Base-by-base conservation (phyloP, 1,284 basidiomycete species). In the Moesziomyces antarcticus region DNA sequence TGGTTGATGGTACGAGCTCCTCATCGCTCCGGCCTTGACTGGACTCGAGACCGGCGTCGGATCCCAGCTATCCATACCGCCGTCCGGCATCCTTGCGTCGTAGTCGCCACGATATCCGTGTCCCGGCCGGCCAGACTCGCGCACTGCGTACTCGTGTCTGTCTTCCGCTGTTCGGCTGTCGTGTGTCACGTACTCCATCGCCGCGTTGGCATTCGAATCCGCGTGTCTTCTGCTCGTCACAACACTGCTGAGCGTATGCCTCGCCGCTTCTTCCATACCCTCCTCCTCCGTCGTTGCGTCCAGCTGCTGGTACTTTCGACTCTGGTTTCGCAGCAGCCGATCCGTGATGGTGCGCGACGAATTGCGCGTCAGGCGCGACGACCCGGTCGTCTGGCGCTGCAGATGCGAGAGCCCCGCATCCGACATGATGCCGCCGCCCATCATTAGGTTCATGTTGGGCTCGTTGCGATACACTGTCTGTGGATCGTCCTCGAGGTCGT, bases 361-460 rank as follows among this genome's bases (percentile, higher is more conserved):
- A 21, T 40, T 52, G 44, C 53, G 53, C 22, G 65, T 61, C 14
- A 57, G 37, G 42, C 54, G 61, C 18, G 65, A 68, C 9, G 41
- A 47, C 1, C 50, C 65, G n/a, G 65, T 68, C 22, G 65, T 54
- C 37, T 68, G 58, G 9, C 65, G 58, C 45, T 68, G 65, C 54
- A 68, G 37, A 41, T 68, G 65, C 11, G 58, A 61, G 47, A 68
- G 11, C 2, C 65, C 65, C 20, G 58, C 65, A 50, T 68, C 65
- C 54, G 65, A 61, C 65, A 68, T 68, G 58, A 68, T 57, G 3
- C 65, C 65, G 0, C 65, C 65, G 6, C 65, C 65, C 50, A 57
- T 50, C 58, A 68, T 68, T 46, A 68, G 35, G 43, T 68, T 68
- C 65, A 68, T 68, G 47, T 68, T 68, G 42, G 65, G 65, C 35